These are phyloP conservation scores for Phaeosphaeria sp. DNA, from an alignment of 2,329 filamentous ascomycete genomes.

Conservation along the genomic window DNA sequence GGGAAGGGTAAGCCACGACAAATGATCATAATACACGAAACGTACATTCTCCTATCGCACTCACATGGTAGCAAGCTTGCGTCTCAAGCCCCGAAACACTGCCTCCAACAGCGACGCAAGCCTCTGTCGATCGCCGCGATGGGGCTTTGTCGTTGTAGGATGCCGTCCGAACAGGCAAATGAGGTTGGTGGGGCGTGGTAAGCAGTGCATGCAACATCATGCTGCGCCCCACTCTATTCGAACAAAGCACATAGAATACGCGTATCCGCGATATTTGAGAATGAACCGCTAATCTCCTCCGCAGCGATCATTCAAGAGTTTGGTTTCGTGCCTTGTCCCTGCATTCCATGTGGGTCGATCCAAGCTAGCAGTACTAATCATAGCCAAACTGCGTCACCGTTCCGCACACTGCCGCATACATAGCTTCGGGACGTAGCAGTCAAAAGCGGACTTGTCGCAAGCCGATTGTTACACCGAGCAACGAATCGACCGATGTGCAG, in stretches of 20 bases:
- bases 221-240: neutral
- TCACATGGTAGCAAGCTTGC: neutral
- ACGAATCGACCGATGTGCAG: neutral
- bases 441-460: neutral
- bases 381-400: slow-evolving; percentile 19
- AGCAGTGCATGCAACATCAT: neutral
- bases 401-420: slow-evolving; percentile 13
- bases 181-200: neutral
- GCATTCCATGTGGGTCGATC: slow-evolving; percentile 13
- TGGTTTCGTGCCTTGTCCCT: slow-evolving; percentile 2
- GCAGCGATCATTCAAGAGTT: neutral
- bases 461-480: neutral
- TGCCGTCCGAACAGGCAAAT: neutral
- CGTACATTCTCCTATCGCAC: neutral
- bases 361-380: slow-evolving; percentile 16
- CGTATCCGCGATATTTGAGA: neutral
- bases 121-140: neutral
- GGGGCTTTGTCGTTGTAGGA: neutral
- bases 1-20: neutral
- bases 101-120: neutral
- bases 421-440: slow-evolving; percentile 1
- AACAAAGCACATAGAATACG: neutral
- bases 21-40: neutral
- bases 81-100: neutral
- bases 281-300: neutral